phyloP scores from a whole-genome alignment of 1,284 basidiomycete genomes.

The Pyrrhoderma noxium region DNA sequence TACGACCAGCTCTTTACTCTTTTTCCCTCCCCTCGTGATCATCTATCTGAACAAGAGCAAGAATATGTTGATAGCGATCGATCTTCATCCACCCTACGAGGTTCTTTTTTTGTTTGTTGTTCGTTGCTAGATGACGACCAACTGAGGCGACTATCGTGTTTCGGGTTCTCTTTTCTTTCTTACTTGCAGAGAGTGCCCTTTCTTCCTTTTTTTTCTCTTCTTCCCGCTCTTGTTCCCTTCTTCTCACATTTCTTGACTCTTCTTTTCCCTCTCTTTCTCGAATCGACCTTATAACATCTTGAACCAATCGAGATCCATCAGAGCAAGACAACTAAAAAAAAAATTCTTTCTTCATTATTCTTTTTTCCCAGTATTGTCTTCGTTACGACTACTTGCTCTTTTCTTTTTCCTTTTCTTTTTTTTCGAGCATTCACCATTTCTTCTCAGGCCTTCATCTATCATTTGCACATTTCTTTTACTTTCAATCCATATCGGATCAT shows the following conservation, averaged over 20 bases:
- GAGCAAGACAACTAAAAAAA: background rate
- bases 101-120: no score
- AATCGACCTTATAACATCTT: background rate
- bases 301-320: background rate
- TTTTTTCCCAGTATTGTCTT: no score
- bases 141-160: background rate
- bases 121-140: background rate
- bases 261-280: background rate
- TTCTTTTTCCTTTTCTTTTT: no score
- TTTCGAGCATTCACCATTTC: background rate
- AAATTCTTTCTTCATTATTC: background rate
- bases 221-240: background rate
- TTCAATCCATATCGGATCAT: no score
- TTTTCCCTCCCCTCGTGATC: no score
- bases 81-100: no score
- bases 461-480: background rate
- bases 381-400: no score
- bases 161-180: background rate
- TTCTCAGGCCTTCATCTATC: conserved; percentile 2
- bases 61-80: no score
- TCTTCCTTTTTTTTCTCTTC: background rate
- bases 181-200: background rate
- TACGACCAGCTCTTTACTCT: no score
- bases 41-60: no score
- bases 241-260: background rate